Evolutionary conservation across 768 basidiomycete genomes (phyloP).

Genomic region (Leccinum rimulosum): DNA sequence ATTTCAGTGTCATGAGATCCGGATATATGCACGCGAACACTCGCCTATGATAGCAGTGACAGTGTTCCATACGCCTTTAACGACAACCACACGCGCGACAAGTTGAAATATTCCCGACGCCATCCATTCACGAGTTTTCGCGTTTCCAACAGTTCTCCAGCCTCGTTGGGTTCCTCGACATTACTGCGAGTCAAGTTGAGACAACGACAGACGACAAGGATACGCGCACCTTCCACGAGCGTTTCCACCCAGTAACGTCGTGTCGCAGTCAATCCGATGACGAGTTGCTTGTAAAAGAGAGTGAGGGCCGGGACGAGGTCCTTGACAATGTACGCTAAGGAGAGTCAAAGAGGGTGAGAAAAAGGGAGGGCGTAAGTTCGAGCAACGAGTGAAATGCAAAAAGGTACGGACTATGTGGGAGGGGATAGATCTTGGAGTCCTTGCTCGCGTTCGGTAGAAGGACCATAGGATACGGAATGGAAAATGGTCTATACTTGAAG

Average conservation of each 20-base stretch:
- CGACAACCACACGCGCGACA: conserved; percentile 57
- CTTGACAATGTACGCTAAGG: conserved; percentile 94
- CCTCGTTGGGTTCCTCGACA: conserved; percentile 61
- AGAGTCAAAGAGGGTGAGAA: not conserved
- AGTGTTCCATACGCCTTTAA: conserved; percentile 71
- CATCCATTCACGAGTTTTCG: conserved; percentile 49
- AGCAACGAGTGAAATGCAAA: not conserved
- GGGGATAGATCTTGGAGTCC: conserved; percentile 90
- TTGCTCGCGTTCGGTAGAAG: conserved; percentile 42
- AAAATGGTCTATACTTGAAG: conserved; percentile 57
- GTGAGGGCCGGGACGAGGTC: conserved; percentile 95
- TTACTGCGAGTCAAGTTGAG: conserved; percentile 36
- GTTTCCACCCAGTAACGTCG: conserved; percentile 71
- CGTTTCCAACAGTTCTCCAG: conserved; percentile 55
- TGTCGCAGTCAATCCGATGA: conserved; percentile 61
- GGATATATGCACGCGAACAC: conserved; percentile 5
- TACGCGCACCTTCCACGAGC: conserved; percentile 70
- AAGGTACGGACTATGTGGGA: conserved; percentile 83
- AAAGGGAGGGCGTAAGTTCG: too few relatives aligned
- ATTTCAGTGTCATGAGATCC: not conserved
- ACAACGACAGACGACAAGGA: conserved; percentile 58
- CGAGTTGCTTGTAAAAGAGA: conserved; percentile 91
- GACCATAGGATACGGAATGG: not conserved
- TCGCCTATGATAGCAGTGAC: conserved; percentile 70
- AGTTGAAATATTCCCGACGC: conserved; percentile 44